Percentiles rank a stretch among this genome's conserved stretches.
Evolutionary conservation across 257 asterid species (phyloP).

Genomic region (Nicotiana knightiana): DNA sequence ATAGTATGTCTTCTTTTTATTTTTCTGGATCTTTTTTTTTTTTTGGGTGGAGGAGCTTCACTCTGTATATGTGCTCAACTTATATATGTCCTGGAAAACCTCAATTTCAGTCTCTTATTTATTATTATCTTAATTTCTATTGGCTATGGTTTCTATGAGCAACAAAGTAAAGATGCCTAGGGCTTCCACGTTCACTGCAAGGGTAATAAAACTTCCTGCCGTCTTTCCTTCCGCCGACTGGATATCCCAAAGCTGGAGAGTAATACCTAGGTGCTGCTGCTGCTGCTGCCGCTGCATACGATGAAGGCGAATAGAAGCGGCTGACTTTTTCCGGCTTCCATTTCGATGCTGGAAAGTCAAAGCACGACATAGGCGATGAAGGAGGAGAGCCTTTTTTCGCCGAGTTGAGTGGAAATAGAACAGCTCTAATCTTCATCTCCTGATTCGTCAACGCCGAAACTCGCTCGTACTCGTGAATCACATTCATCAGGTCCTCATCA

Average conservation of each 20-base stretch:
- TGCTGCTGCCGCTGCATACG: constrained; percentile 5
- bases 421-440: constrained; percentile 67
- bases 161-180: constrained; percentile 21
- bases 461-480: constrained; percentile 68
- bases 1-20: not conserved
- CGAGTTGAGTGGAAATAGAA: constrained; percentile 42
- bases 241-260: constrained; percentile 18
- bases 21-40: not conserved
- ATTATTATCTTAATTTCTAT: constrained; percentile 3
- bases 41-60: not conserved
- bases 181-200: constrained; percentile 25
- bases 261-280: not conserved
- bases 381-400: constrained; percentile 59
- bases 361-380: constrained; percentile 56
- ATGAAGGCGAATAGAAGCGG: constrained; percentile 19
- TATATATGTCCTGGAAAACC: not conserved
- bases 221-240: constrained; percentile 4
- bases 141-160: constrained; percentile 24
- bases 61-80: not conserved
- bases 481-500: constrained; percentile 58
- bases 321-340: constrained; percentile 16
- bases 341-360: constrained; percentile 40
- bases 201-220: constrained; percentile 1
- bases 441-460: constrained; percentile 21
- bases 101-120: not conserved